These are phyloP conservation scores for Pyrus hybrid DNA, from an alignment of 331 rosid genomes.

Conservation along the genomic window DNA sequence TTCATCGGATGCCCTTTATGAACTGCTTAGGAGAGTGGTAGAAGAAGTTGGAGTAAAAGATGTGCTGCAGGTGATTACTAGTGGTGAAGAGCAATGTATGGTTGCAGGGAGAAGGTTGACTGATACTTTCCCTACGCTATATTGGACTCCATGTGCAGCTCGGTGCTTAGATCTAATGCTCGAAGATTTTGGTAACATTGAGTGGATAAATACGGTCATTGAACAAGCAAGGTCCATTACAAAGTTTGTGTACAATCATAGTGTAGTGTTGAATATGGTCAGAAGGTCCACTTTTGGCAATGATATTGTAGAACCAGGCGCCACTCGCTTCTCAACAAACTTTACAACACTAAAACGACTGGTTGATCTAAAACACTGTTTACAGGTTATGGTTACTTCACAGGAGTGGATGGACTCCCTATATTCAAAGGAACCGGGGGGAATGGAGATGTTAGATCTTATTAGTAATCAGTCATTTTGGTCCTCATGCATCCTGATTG, in stretches of 20 bases:
- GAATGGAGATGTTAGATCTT: conserved; percentile 71
- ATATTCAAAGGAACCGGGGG: conserved; percentile 70
- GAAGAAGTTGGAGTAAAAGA: conserved; percentile 72
- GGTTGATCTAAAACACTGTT: conserved; percentile 67
- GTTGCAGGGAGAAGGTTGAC: conserved; percentile 56
- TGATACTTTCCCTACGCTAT: conserved; percentile 62
- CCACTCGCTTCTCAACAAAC: conserved; percentile 49
- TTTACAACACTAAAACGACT: conserved; percentile 65
- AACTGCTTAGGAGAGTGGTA: conserved; percentile 55
- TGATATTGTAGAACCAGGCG: conserved; percentile 66
- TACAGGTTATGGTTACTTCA: conserved; percentile 81
- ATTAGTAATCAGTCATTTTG: conserved; percentile 69
- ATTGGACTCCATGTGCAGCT: conserved; percentile 74
- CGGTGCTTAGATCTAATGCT: conserved; percentile 60
- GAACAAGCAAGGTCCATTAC: conserved; percentile 75
- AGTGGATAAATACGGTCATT: conserved; percentile 54
- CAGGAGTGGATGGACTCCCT: conserved; percentile 86
- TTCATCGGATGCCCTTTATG: conserved; percentile 42
- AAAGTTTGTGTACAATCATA: conserved; percentile 69
- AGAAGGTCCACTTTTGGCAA: conserved; percentile 67
- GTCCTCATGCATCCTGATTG: conserved; percentile 66
- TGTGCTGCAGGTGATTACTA: conserved; percentile 75
- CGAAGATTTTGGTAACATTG: conserved; percentile 64
- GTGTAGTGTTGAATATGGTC: conserved; percentile 63
- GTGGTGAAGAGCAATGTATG: conserved; percentile 52